Conservation (phyloP, 768 basidiomycete genomes). For the Hortiboletus flavorubellus region DNA sequence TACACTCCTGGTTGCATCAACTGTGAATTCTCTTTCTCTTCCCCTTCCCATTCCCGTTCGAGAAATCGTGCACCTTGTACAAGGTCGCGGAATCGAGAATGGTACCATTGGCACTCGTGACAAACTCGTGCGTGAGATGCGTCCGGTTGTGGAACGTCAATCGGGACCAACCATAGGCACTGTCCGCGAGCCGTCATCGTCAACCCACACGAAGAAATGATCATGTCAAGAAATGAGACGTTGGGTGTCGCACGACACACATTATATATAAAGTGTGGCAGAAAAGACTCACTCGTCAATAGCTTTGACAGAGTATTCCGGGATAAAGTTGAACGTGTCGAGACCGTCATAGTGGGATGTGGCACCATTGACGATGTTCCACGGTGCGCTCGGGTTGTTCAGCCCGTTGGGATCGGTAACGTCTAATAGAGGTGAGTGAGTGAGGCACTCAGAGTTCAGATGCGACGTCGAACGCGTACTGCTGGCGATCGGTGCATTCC, state of each 20-base stretch:
- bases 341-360: slow-evolving; percentile 29
- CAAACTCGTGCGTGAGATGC: slow-evolving; percentile 29
- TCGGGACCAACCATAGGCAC: slow-evolving; percentile 28
- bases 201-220: background rate
- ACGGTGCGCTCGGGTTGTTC: slow-evolving; percentile 23
- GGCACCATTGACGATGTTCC: slow-evolving; percentile 29
- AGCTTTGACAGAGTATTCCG: slow-evolving; percentile 8
- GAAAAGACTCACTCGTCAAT: slow-evolving; percentile 13
- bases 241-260: too few species aligned
- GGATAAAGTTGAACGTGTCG: slow-evolving; percentile 1
- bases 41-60: background rate
- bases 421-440: background rate
- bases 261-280: too few species aligned
- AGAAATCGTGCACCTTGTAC: slow-evolving; percentile 23
- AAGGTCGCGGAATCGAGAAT: slow-evolving; percentile 23
- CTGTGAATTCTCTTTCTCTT: background rate
- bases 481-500: slow-evolving; percentile 27
- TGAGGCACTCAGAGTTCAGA: too few species aligned
- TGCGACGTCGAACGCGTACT: slow-evolving; percentile 1
- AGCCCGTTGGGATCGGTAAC: slow-evolving; percentile 22
- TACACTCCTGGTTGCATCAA: too few species aligned
- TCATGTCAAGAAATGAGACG: too few species aligned
- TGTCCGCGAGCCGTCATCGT: background rate
- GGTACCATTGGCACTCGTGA: slow-evolving; percentile 28
- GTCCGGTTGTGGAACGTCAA: slow-evolving; percentile 30